phyloP scores from a whole-genome alignment of 495 filamentous ascomycete species.

The Annulohypoxylon maeteangense region DNA sequence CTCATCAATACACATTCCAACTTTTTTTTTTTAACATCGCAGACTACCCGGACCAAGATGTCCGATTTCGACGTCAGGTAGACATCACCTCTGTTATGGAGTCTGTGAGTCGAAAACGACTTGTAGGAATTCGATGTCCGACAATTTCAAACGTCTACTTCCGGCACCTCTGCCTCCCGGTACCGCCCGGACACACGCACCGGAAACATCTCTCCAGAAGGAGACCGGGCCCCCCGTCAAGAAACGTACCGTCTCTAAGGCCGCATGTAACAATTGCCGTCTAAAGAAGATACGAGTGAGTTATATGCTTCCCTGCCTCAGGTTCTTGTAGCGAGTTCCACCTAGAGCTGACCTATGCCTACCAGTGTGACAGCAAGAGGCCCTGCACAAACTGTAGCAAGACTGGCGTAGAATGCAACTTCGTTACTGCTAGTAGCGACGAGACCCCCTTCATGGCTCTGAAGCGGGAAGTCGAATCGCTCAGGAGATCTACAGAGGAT shows the following conservation, averaged over 20 bases:
- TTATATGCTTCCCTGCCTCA: background rate
- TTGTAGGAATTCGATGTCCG: conserved; percentile 36
- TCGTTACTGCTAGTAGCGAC: conserved; percentile 40
- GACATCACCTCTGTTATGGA: conserved; percentile 32
- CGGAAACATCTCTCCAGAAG: conserved; percentile 30
- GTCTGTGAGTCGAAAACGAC: conserved; percentile 24
- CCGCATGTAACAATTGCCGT: conserved; percentile 40
- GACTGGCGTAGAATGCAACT: conserved; percentile 32
- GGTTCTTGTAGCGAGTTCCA: background rate
- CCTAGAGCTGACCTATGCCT: conserved; percentile 10
- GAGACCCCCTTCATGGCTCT: conserved; percentile 42
- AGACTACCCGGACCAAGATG: conserved; percentile 26
- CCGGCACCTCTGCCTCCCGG: conserved; percentile 37
- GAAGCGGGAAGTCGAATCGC: conserved; percentile 42
- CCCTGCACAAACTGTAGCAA: conserved; percentile 39
- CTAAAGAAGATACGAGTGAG: conserved; percentile 39
- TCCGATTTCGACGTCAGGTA: conserved; percentile 25
- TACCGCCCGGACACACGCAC: conserved; percentile 19
- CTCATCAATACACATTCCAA: conserved; percentile 16
- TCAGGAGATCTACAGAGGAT: conserved; percentile 36
- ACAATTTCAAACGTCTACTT: conserved; percentile 39
- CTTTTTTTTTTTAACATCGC: conserved; percentile 30
- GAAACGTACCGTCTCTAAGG: conserved; percentile 42
- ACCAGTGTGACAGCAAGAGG: conserved; percentile 37
- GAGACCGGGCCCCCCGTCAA: conserved; percentile 35